phyloP scores from a whole-genome alignment of 768 basidiomycete species.

The Leucocoprinus sp. region DNA sequence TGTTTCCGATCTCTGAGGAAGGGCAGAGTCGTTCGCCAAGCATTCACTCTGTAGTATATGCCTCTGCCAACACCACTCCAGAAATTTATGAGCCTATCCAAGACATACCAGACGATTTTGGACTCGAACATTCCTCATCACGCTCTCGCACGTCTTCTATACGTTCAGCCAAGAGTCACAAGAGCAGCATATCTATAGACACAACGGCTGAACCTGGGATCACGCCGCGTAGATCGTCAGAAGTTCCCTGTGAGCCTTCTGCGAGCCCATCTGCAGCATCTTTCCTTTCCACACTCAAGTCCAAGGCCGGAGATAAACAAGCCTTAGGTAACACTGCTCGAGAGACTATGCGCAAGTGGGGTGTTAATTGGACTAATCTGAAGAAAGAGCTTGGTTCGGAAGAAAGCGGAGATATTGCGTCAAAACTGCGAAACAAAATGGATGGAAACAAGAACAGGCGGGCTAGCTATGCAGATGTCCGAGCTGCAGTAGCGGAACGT shows the following conservation, averaged over 20 bases:
- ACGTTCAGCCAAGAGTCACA: slow-evolving; percentile 32
- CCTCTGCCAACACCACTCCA: background rate
- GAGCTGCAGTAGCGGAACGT: slow-evolving; percentile 68
- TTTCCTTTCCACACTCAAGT: slow-evolving; percentile 74
- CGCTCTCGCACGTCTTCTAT: slow-evolving; percentile 36
- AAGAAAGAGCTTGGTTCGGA: slow-evolving; percentile 41
- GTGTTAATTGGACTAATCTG: slow-evolving; percentile 67
- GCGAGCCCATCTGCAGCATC: slow-evolving; percentile 39
- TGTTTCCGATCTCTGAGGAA: background rate
- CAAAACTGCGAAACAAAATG: slow-evolving; percentile 16
- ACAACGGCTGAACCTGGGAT: slow-evolving; percentile 16
- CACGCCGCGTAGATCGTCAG: slow-evolving; percentile 29
- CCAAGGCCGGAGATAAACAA: slow-evolving; percentile 76
- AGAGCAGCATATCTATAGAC: slow-evolving; percentile 19
- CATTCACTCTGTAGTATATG: background rate
- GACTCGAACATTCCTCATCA: slow-evolving; percentile 11
- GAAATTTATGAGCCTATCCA: background rate
- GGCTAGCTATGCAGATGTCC: slow-evolving; percentile 64
- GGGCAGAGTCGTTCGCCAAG: slow-evolving; percentile 1
- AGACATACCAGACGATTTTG: background rate
- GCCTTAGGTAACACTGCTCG: slow-evolving; percentile 78
- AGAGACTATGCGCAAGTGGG: slow-evolving; percentile 90
- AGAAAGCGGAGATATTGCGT: slow-evolving; percentile 19
- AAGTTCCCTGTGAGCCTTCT: slow-evolving; percentile 15
- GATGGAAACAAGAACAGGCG: slow-evolving; percentile 21